These are phyloP conservation scores for Halenospora varia DNA, from an alignment of 495 filamentous ascomycete species.

Conservation along the genomic window DNA sequence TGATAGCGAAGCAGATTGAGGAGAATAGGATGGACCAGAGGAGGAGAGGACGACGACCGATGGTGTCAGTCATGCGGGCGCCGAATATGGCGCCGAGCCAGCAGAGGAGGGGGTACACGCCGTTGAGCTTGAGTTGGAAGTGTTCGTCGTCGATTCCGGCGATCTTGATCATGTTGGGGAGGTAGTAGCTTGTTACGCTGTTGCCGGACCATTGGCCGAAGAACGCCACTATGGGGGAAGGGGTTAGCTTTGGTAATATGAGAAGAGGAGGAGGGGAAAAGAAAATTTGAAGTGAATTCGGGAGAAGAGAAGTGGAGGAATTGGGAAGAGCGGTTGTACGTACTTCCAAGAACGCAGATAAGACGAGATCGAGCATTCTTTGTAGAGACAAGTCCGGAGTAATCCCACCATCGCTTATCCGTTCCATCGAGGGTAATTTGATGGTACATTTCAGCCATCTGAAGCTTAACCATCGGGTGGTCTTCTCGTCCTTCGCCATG, in stretches of 20 bases:
- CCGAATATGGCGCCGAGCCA: constrained; percentile 50
- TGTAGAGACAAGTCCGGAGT: constrained; percentile 55
- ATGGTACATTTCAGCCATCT: constrained; percentile 54
- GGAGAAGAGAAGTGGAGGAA: too few species aligned
- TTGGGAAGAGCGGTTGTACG: too few species aligned
- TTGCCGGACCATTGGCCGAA: constrained; percentile 46
- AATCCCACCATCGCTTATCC: constrained; percentile 69
- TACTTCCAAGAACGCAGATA: constrained; percentile 55
- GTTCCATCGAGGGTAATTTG: constrained; percentile 48
- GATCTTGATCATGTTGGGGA: constrained; percentile 43
- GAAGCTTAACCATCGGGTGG: constrained; percentile 55
- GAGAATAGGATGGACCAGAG: constrained; percentile 49
- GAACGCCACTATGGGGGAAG: constrained; percentile 32
- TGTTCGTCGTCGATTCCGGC: constrained; percentile 46
- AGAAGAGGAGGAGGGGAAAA: constrained; percentile 46
- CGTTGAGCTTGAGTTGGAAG: constrained; percentile 56
- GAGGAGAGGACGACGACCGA: constrained; percentile 57
- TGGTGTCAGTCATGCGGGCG: constrained; percentile 51
- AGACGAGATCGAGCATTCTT: constrained; percentile 52
- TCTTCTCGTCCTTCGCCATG: constrained; percentile 55
- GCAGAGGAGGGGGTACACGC: constrained; percentile 49
- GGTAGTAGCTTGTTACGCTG: constrained; percentile 44
- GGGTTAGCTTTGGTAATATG: constrained; percentile 36
- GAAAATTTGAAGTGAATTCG: too few species aligned
- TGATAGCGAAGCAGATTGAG: constrained; percentile 46